Base-by-base conservation (phyloP, 345 rosid genomes). In the Jatropha curcas region DNA sequence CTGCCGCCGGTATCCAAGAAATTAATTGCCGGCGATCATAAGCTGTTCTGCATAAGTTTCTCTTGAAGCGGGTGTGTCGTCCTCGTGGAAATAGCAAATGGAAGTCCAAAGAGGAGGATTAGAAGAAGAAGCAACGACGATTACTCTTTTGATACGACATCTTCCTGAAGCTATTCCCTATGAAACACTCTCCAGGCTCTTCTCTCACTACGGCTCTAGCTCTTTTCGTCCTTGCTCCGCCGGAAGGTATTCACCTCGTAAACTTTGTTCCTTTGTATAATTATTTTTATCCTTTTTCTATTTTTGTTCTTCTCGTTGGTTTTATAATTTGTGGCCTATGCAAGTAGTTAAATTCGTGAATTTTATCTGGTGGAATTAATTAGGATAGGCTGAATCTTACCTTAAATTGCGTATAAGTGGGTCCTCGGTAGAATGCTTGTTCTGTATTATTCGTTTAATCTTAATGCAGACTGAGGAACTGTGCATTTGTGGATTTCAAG, bases 401-500 rank as follows among this genome's bases (percentile, higher is more conserved):
- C n/a, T n/a, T n/a, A n/a, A n/a, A n/a, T n/a, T n/a, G n/a, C n/a
- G n/a, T n/a, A n/a, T n/a, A n/a, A n/a, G n/a, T n/a, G 11, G 16
- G 31, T 60, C 24, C 31, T 13, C 20, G 66, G 43, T 34, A 33
- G 65, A n/a, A 43, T 60, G 37, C 25, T 7, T 33, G 14, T 17
- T 33, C 4, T 60, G 27, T 61, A 22, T 56, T 51, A 19, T 12
- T 48, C 76, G 4, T 7, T 30, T 60, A 22, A 31, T 52, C 55
- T 46, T 65, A 46, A 2, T n/a, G 67, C 84, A 92, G 98, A 81
- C 79, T 89, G 71, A 92, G 86, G 52, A 89, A 87, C 72, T 89
- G 92, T 87, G 97, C 90, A 19, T 92, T 92, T 87, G 88, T 90
- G 76, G 97, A 94, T 89, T 94, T 94, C 72, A 80, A 82, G 78